Conservation (phyloP, 2,329 filamentous ascomycete genomes). For the Diaporthe sp. region DNA sequence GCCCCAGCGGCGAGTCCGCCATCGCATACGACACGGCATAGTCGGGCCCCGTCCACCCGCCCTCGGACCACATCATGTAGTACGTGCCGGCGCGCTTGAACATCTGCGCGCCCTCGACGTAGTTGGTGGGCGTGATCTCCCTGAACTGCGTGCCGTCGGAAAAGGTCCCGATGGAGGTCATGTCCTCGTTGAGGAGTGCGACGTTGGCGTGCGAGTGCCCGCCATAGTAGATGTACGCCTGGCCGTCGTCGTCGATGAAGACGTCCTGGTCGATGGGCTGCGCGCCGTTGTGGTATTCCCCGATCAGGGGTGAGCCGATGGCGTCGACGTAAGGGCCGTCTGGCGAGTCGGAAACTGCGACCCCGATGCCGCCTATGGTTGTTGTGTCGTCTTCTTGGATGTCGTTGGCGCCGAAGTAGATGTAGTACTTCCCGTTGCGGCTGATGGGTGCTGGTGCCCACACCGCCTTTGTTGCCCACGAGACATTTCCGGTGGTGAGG, state of each 20-base stretch:
- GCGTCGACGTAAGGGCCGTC: constrained; percentile 58
- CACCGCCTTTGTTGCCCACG: constrained; percentile 61
- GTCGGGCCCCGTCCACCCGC: constrained; percentile 61
- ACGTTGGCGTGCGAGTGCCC: constrained; percentile 59
- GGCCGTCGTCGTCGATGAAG: constrained; percentile 57
- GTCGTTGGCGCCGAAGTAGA: constrained; percentile 66
- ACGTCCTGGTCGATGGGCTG: constrained; percentile 63
- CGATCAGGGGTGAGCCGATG: constrained; percentile 58
- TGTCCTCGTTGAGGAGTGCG: constrained; percentile 58
- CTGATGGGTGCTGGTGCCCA: constrained; percentile 63
- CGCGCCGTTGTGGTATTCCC: constrained; percentile 60
- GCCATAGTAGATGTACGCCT: constrained; percentile 60
- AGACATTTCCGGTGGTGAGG: constrained; percentile 55
- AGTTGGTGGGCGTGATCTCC: constrained; percentile 62
- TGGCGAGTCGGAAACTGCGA: constrained; percentile 54
- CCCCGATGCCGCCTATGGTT: constrained; percentile 57
- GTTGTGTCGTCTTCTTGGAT: constrained; percentile 51
- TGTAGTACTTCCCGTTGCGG: constrained; percentile 61
- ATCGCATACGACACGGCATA: constrained; percentile 61
- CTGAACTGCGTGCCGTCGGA: constrained; percentile 55
- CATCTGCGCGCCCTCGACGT: constrained; percentile 61
- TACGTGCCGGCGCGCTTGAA: constrained; percentile 57
- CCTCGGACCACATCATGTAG: constrained; percentile 62
- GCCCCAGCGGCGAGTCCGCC: constrained; percentile 55
- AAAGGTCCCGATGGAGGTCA: constrained; percentile 58